Evolutionary conservation across 1,139 yeast species (phyloP), one percentile per base, ranked within the genome.

Genomic region (Saccharomycopsis hybrid): DNA sequence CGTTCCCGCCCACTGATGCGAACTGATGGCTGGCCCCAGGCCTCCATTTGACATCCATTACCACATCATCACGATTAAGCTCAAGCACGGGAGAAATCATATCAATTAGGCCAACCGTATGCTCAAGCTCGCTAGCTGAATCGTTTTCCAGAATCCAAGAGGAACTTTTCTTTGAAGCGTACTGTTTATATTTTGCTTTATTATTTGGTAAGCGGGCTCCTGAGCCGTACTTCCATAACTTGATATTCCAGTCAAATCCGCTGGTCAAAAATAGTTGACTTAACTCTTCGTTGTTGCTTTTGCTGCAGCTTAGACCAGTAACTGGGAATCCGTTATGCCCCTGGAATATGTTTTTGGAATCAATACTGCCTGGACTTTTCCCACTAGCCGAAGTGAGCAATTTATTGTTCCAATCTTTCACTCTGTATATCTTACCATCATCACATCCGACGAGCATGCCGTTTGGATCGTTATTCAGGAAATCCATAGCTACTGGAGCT

Each of bases 1-100:
- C 70, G 1, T 69, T 63, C 2, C 75, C 69, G 3, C 79, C 80
- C 28, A 74, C 71, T 1, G 74, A 64, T 1, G 76, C 75, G 58
- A 80, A 77, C 46, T 79, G 74, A 7, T 67, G 64, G 1, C 69
- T 65, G 9, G 60, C 55, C 8, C 60, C 57, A 0, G 82, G 82
- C 4, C 41, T 37, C 31, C 33, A 68, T 3, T 66, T 62, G 1
- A 77, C 65, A 44, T 70, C 74, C 45, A 69, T 63, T 0, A 77
- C 71, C 11, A 72, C 64, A 44, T 74, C 72, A 7, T 67, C 65
- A 1, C 75, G 68, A 3, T 69, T 65, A 25, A 72, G 60, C 3
- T 58, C 55, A 3, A 67, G 50, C 8, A 60, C 35, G 9, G 65
- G 66, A 4, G 46, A 44, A 11, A 53, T 51, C 49, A 35, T 27